phyloP scores from a whole-genome alignment of 768 basidiomycete species.

The Termitomyces sp. region DNA sequence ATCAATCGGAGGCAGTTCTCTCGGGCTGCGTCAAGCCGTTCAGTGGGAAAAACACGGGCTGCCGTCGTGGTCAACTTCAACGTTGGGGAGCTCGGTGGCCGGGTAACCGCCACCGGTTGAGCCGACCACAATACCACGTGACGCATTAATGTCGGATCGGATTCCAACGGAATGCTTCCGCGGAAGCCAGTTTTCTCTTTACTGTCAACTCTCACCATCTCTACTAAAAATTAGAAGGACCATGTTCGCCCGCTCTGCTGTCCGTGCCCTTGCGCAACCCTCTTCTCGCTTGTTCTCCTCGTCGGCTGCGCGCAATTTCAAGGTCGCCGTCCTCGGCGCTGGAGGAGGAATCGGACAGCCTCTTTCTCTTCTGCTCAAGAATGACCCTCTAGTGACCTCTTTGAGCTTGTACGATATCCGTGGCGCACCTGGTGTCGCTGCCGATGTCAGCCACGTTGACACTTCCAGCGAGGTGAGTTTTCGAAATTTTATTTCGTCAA shows the following conservation, averaged over 20 bases:
- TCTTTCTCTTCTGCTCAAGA: constrained; percentile 90
- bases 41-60: constrained; percentile 4
- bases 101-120: too few relatives aligned
- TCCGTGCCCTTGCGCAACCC: constrained; percentile 50
- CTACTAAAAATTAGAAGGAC: constrained; percentile 19
- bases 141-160: background rate
- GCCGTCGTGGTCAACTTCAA: constrained; percentile 1
- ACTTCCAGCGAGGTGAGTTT: constrained; percentile 68
- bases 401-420: constrained; percentile 93
- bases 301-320: constrained; percentile 65
- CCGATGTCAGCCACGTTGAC: constrained; percentile 95
- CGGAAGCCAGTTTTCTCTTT: constrained; percentile 11
- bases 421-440: constrained; percentile 94
- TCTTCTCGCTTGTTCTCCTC: constrained; percentile 74
- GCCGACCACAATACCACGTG: background rate
- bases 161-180: constrained; percentile 8
- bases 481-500: constrained; percentile 11
- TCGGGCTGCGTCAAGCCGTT: background rate
- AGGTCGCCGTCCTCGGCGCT: constrained; percentile 96
- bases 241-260: constrained; percentile 68
- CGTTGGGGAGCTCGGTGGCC: too few relatives aligned
- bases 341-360: constrained; percentile 99
- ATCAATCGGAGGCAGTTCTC: constrained; percentile 37
- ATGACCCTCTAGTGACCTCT: constrained; percentile 82
- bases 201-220: constrained; percentile 18